Evolutionary conservation across 2,329 filamentous ascomycete species (phyloP).

Genomic region (Oidium heveae): DNA sequence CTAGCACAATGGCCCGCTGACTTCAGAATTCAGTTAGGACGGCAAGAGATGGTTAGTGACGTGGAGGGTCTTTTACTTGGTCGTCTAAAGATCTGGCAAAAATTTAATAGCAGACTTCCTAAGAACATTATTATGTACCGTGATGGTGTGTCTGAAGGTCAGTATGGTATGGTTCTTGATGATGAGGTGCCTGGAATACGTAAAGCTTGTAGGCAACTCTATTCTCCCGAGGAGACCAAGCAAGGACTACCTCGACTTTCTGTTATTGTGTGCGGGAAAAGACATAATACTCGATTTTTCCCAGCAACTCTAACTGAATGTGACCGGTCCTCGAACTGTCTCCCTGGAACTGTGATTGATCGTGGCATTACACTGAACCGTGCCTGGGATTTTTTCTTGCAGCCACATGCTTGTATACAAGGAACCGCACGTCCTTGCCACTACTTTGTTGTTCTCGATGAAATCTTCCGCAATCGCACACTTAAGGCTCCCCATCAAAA

Average conservation of each 20-base stretch:
- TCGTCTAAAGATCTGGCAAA: constrained; percentile 39
- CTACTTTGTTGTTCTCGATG: constrained; percentile 46
- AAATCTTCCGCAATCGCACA: constrained; percentile 28
- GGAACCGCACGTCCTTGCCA: constrained; percentile 65
- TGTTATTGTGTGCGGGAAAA: constrained; percentile 58
- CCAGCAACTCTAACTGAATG: constrained; percentile 28
- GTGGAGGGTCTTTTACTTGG: constrained; percentile 34
- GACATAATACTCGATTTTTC: constrained; percentile 69
- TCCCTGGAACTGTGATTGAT: constrained; percentile 58
- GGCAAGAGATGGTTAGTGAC: constrained; percentile 35
- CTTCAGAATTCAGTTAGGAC: constrained; percentile 32
- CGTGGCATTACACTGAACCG: constrained; percentile 49
- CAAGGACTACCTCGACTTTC: constrained; percentile 31
- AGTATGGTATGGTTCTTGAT: constrained; percentile 42
- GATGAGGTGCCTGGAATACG: constrained; percentile 40
- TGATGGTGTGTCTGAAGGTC: constrained; percentile 71
- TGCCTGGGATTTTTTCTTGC: constrained; percentile 63
- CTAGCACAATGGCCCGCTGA: constrained; percentile 55
- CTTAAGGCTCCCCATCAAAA: constrained; percentile 7
- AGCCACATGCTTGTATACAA: constrained; percentile 52
- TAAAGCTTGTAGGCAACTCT: constrained; percentile 32
- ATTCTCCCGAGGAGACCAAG: constrained; percentile 22
- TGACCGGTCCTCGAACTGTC: constrained; percentile 34
- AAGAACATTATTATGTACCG: constrained; percentile 60
- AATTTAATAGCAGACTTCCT: constrained; percentile 23